These are phyloP conservation scores for Epichloe scottii DNA, from an alignment of 2,329 filamentous ascomycete species.

Conservation along the genomic window DNA sequence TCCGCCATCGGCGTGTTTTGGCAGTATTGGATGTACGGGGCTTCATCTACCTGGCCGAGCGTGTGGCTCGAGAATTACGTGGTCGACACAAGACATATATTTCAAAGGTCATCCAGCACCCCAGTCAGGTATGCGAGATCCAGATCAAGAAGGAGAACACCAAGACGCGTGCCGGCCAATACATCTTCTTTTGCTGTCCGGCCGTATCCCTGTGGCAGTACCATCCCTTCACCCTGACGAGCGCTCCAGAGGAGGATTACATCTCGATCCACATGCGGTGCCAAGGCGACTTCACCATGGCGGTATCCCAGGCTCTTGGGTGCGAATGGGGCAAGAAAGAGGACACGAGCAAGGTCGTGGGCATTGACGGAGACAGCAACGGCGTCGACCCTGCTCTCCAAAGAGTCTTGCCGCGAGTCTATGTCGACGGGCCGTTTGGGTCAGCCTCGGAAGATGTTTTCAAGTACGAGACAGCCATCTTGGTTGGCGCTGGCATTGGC, in stretches of 20 bases:
- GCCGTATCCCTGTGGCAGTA: conserved; percentile 82
- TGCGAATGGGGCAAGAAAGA: conserved; percentile 54
- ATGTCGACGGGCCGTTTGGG: conserved; percentile 75
- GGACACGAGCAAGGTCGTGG: conserved; percentile 53
- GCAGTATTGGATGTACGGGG: conserved; percentile 86
- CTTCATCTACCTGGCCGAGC: conserved; percentile 68
- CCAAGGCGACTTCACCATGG: conserved; percentile 69
- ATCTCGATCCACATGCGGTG: conserved; percentile 77
- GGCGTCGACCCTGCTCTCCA: conserved; percentile 56
- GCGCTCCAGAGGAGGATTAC: conserved; percentile 80
- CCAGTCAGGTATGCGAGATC: conserved; percentile 79
- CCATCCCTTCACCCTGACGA: conserved; percentile 77
- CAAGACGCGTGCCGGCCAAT: conserved; percentile 69
- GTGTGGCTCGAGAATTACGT: conserved; percentile 64
- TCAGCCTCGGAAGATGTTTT: conserved; percentile 82
- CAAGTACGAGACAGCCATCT: conserved; percentile 69
- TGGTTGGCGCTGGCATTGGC: conserved; percentile 74
- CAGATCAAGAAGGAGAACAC: conserved; percentile 87
- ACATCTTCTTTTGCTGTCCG: conserved; percentile 81
- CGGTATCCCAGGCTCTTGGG: conserved; percentile 56
- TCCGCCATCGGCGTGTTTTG: conserved; percentile 67
- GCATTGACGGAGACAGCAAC: conserved; percentile 47
- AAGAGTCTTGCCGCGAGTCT: conserved; percentile 64
- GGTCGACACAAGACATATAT: conserved; percentile 76
- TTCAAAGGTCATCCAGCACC: conserved; percentile 81